These are phyloP conservation scores for Neurospora discreta DNA, from an alignment of 495 filamentous ascomycete genomes.

Conservation along the genomic window DNA sequence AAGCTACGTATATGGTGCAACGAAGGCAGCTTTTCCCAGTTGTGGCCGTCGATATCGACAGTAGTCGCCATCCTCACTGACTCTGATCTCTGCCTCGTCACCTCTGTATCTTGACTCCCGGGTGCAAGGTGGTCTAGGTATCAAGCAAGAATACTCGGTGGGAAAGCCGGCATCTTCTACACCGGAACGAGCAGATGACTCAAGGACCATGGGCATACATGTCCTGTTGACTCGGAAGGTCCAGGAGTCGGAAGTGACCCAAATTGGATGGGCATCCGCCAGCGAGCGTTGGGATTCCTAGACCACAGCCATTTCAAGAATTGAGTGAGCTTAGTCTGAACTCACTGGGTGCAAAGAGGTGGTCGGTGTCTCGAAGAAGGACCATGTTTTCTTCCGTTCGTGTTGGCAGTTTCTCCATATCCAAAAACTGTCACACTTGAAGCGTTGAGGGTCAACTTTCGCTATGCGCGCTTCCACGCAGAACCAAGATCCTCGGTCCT, in stretches of 20 bases:
- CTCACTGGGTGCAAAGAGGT: slow-evolving; percentile 45
- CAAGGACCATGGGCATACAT: slow-evolving; percentile 45
- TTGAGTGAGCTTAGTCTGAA: neutral
- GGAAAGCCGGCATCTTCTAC: slow-evolving; percentile 45
- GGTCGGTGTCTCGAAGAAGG: slow-evolving; percentile 51
- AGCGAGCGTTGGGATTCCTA: slow-evolving; percentile 31
- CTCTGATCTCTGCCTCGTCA: slow-evolving; percentile 29
- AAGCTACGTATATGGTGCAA: slow-evolving; percentile 39
- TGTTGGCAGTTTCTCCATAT: slow-evolving; percentile 43
- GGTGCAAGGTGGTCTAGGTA: slow-evolving; percentile 19
- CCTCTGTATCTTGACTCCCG: slow-evolving; percentile 22
- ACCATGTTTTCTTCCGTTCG: too few relatives aligned
- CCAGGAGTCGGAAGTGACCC: slow-evolving; percentile 46
- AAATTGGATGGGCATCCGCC: slow-evolving; percentile 44
- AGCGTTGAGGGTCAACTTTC: too few relatives aligned
- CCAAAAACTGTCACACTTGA: too few relatives aligned
- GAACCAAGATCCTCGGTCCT: too few relatives aligned
- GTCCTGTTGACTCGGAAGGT: slow-evolving; percentile 26
- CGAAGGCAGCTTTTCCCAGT: slow-evolving; percentile 42
- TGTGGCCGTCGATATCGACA: slow-evolving; percentile 32
- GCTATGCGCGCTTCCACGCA: too few relatives aligned
- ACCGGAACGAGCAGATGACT: slow-evolving; percentile 40
- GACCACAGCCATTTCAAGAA: slow-evolving; percentile 35
- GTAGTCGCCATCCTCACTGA: neutral
- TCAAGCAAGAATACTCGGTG: slow-evolving; percentile 34